Base-by-base conservation (phyloP, 306 rosid genomes). In the Lathyrus sativus region DNA sequence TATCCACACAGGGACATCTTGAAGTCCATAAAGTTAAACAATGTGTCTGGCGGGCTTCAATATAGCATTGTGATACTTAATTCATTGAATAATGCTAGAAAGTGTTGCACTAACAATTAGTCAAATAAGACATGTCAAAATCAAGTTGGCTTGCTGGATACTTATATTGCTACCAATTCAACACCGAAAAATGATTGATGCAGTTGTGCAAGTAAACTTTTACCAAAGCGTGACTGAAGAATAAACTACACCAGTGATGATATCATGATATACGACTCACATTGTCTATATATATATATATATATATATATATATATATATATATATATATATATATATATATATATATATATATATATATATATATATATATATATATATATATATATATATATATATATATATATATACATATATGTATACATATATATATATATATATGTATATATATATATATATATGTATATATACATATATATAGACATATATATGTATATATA, bases 91-190 rank as follows among this genome's bases (percentile, higher is more conserved):
- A 19, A 58, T 9, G 44, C 44, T 15, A 17, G 31, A 33, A 63
- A 38, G 31, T n/a, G 24, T 26, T 15, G 4, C 11, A 17, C 3
- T n/a, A 9, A 24, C 64, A 68, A 8, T 8, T 7, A 28, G 39
- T 35, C 7, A 35, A 35, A 35, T 33, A 35, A 35, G 39, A 35
- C 9, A 58, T 13, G 56, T 55, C 41, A 84, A 65, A 70, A 43
- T 48, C 66, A 70, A 57, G 29, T 57, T 43, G 65, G 66, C 75
- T 65, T 78, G 74, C 62, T 70, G 8, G 8, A 44, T 69, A 50
- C 79, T 77, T 63, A 65, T 50, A 76, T 57, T 56, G 73, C 56
- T 75, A 65, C 64, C 31, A 73, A 58, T 39, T 68, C 77, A 68
- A 73, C 62, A 37, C 42, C 41, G 45, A 35, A 50, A 33, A 41